Conservation (phyloP, 148 eudicot genomes). For the Heliamphora exappendiculata region DNA sequence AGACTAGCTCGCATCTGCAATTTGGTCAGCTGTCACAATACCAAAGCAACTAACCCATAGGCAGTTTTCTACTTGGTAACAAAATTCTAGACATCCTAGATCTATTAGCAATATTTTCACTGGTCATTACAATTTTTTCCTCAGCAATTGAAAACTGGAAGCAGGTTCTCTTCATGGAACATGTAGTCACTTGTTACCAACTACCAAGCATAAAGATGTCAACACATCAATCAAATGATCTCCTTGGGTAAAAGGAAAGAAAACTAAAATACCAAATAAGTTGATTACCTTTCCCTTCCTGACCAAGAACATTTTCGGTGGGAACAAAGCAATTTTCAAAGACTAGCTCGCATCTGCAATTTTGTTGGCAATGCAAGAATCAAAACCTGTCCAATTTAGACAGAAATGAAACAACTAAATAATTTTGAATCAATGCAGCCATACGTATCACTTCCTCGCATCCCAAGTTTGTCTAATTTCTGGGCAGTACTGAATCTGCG, state of each 20-base stretch:
- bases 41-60: background rate
- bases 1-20: constrained; percentile 95
- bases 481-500: constrained; percentile 98
- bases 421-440: constrained; percentile 20
- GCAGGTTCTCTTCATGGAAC: background rate
- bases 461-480: constrained; percentile 96
- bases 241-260: background rate
- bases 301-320: constrained; percentile 72
- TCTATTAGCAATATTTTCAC: background rate
- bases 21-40: background rate
- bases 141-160: background rate
- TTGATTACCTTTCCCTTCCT: constrained; percentile 86
- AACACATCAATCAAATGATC: background rate
- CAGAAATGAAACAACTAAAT: background rate
- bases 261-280: background rate
- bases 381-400: constrained; percentile 1
- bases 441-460: constrained; percentile 99
- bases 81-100: background rate
- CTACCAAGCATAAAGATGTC: background rate
- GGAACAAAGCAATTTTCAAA: constrained; percentile 99
- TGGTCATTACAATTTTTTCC: background rate
- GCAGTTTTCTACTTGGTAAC: background rate
- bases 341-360: constrained; percentile 95
- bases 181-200: background rate
- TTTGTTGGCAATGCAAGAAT: constrained; percentile 11